Conservation (phyloP, 495 filamentous ascomycete species). For the Zalerion maritima region DNA sequence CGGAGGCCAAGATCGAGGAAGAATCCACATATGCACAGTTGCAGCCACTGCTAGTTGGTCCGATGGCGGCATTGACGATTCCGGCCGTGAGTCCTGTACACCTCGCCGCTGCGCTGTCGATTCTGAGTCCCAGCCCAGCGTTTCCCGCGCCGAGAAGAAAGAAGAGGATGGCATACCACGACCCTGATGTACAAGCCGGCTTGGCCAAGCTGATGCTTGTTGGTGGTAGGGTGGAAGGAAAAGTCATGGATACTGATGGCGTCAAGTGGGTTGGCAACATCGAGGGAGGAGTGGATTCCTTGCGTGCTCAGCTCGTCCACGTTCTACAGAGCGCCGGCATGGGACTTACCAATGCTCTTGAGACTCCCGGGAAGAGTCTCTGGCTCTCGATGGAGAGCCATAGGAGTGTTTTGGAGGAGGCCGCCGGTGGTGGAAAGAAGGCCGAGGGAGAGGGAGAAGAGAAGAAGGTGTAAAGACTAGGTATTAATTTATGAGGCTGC, state of each 20-base stretch:
- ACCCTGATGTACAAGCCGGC: conserved; percentile 57
- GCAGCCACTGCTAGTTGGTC: conserved; percentile 63
- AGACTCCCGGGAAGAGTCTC: conserved; percentile 60
- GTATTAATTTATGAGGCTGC: too few species aligned
- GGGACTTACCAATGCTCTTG: conserved; percentile 55
- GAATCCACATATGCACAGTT: conserved; percentile 39
- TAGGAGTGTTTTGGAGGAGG: conserved; percentile 62
- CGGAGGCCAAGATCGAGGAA: conserved; percentile 36
- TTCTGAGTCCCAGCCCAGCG: conserved; percentile 53
- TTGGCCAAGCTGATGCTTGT: conserved; percentile 76
- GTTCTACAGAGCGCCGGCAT: conserved; percentile 64
- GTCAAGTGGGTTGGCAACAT: conserved; percentile 78
- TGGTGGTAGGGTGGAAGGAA: conserved; percentile 67
- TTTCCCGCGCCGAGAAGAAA: conserved; percentile 67
- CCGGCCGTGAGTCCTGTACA: conserved; percentile 71
- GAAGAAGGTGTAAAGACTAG: conserved; percentile 12
- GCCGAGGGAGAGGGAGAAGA: conserved; percentile 21
- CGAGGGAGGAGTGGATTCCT: conserved; percentile 62
- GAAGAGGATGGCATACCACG: conserved; percentile 66
- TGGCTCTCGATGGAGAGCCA: conserved; percentile 76
- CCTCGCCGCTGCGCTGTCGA: conserved; percentile 58
- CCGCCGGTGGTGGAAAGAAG: conserved; percentile 30
- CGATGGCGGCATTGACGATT: conserved; percentile 65
- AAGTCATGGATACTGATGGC: conserved; percentile 67
- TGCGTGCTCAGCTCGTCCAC: conserved; percentile 66